These are phyloP conservation scores for Gentiana straminea DNA, from an alignment of 257 asterid genomes.

Conservation along the genomic window DNA sequence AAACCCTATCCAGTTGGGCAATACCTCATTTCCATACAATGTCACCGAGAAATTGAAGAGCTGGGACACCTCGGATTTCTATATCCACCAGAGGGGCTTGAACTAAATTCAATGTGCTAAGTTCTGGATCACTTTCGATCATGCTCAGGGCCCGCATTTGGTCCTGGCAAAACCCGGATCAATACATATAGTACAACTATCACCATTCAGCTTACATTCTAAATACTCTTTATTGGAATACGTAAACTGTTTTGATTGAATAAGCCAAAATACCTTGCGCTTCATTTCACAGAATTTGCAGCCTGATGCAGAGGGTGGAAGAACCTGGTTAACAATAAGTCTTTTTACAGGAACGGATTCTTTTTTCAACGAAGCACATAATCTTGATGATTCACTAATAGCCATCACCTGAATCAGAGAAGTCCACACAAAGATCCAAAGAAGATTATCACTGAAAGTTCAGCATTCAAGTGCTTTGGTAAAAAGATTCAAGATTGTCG, in stretches of 20 bases:
- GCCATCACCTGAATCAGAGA: constrained; percentile 71
- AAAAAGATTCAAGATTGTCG: neutral
- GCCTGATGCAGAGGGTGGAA: constrained; percentile 80
- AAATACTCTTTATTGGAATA: too few species aligned
- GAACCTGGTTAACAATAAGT: constrained; percentile 83
- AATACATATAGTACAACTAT: too few species aligned
- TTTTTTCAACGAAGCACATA: constrained; percentile 74
- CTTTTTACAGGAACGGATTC: constrained; percentile 92
- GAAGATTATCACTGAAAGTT: neutral
- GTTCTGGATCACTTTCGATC: constrained; percentile 65
- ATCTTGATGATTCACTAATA: constrained; percentile 88
- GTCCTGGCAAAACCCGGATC: constrained; percentile 38
- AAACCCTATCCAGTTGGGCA: constrained; percentile 8
- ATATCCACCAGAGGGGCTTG: constrained; percentile 95
- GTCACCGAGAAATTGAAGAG: constrained; percentile 94
- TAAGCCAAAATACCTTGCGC: constrained; percentile 53
- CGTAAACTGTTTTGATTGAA: neutral
- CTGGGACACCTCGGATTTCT: constrained; percentile 98
- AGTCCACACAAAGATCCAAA: neutral
- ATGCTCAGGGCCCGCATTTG: constrained; percentile 64
- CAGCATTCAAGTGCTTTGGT: neutral
- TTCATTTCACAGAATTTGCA: constrained; percentile 95
- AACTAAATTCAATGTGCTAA: constrained; percentile 48
- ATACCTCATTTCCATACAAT: constrained; percentile 69
- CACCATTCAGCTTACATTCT: too few species aligned